Conservation (phyloP, 2,329 filamentous ascomycete genomes). For the Biscogniauxia sp. region DNA sequence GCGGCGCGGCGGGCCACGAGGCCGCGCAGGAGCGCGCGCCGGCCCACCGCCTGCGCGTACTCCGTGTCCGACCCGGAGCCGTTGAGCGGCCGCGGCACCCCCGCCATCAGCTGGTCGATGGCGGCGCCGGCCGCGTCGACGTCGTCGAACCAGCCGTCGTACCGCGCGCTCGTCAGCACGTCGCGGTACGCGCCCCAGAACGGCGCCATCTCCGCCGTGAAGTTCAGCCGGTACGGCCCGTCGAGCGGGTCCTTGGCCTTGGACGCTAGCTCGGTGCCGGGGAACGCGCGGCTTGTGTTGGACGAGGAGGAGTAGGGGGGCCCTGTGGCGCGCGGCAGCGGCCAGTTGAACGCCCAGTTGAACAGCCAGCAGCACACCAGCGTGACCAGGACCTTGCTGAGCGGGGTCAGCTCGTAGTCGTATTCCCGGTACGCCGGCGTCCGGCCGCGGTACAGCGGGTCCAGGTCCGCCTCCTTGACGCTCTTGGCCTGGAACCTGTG, state of each 20-base stretch:
- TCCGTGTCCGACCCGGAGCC: neutral
- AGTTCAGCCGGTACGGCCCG: neutral
- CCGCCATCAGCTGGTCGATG: constrained; percentile 5
- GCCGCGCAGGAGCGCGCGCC: neutral
- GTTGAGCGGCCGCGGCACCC: neutral
- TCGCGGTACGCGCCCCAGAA: constrained; percentile 8
- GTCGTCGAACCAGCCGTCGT: constrained; percentile 11
- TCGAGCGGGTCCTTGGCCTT: neutral
- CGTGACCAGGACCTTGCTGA: neutral
- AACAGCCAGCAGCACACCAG: neutral
- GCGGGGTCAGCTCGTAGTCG: neutral
- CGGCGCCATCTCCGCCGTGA: neutral
- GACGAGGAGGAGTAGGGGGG: no score
- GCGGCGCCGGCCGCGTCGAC: constrained; percentile 4
- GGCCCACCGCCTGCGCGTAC: neutral
- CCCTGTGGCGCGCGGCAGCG: no score
- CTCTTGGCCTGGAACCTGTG: neutral
- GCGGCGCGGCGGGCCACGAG: neutral
- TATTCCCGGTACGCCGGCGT: neutral
- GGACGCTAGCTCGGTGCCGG: neutral
- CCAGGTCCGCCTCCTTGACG: neutral
- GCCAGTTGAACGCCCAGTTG: no score
- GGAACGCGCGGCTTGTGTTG: no score
- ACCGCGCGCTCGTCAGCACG: constrained; percentile 3
- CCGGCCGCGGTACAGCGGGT: neutral